Percentiles rank a stretch among this genome's conserved stretches.
Conservation (phyloP, 345 rosid genomes). For the Brassica juncea region DNA sequence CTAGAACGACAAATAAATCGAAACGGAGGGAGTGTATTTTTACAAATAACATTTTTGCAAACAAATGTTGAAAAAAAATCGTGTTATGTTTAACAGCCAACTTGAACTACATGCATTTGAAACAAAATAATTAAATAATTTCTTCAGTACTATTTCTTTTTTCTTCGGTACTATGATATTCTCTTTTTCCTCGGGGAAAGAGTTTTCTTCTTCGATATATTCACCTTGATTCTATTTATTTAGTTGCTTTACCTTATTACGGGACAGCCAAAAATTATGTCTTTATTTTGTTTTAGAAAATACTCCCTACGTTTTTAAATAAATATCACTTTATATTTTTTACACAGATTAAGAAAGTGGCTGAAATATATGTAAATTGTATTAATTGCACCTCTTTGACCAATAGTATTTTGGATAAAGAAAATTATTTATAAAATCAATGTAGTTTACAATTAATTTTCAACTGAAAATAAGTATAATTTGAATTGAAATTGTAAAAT, state of each 20-base stretch:
- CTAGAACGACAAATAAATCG: no score
- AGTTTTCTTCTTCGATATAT: constrained; percentile 20
- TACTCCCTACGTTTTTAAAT: no score
- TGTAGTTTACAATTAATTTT: no score
- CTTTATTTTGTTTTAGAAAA: not conserved
- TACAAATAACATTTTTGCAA: not conserved
- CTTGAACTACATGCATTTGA: constrained; percentile 19
- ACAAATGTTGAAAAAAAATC: not conserved
- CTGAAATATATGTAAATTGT: no score
- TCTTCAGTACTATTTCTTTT: constrained; percentile 22
- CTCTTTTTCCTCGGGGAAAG: constrained; percentile 22
- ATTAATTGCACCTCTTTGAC: no score
- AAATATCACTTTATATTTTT: no score
- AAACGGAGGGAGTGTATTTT: not conserved
- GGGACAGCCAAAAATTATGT: constrained; percentile 12
- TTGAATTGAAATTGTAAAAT: no score
- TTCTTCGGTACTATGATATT: constrained; percentile 23
- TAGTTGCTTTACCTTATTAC: constrained; percentile 2
- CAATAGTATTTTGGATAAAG: no score
- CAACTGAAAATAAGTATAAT: no score
- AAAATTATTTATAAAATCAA: no score
- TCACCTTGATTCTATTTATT: constrained; percentile 8
- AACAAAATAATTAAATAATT: constrained; percentile 8
- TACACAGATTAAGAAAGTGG: no score
- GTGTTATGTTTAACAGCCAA: not conserved